Base-by-base conservation (phyloP, 176 grass and related monocot genomes). In the Carex kokanica region DNA sequence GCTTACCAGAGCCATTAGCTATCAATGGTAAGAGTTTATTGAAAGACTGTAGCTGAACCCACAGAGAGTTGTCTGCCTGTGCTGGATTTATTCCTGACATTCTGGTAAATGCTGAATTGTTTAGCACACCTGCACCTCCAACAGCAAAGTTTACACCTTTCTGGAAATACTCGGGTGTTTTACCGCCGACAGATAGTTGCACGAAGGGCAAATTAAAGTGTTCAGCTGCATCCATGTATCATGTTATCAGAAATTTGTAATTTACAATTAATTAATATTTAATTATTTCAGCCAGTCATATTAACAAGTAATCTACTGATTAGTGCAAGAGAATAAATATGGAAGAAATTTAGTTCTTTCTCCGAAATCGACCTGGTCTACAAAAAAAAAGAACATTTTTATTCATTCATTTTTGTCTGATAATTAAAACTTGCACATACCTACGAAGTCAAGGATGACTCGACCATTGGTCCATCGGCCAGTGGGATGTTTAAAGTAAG, bases 81-180 rank as follows among this genome's bases (percentile, higher is more conserved):
- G 4, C 61, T 9, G 32, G 41, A 4, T 49, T 55, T 13, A 66
- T 55, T 52, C 18, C 36, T 29, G 85, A 6, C 16, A 81, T 82
- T 24, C 17, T 61, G 2, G 54, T 36, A 63, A 62, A 91, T 66
- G 84, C 91, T 52, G 72, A 25, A 1, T 43, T 60, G 20, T 82
- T 67, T 31, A 97, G 74, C 14, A 79, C 94, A 15, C 55, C 84
- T 11, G 88, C 79, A 0, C 70, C 88, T 0, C n/a, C 69, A 41
- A 93, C 69, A 0, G 91, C 88, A 51, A 93, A 93, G 84, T 97
- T 97, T 4, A 87, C 89, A 6, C 94, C 91, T 13, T 25, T 40
- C 1, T 41, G 60, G 66, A 90, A 97, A 34, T 88, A 49, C 60
- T 83, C 81, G 4, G 64, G 11, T 4, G 41, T 62, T 66, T 84